Percentiles rank a stretch among this genome's conserved stretches.
These are phyloP conservation scores for Neonectria neomacrospora DNA, from an alignment of 2,329 filamentous ascomycete species.

Conservation along the genomic window DNA sequence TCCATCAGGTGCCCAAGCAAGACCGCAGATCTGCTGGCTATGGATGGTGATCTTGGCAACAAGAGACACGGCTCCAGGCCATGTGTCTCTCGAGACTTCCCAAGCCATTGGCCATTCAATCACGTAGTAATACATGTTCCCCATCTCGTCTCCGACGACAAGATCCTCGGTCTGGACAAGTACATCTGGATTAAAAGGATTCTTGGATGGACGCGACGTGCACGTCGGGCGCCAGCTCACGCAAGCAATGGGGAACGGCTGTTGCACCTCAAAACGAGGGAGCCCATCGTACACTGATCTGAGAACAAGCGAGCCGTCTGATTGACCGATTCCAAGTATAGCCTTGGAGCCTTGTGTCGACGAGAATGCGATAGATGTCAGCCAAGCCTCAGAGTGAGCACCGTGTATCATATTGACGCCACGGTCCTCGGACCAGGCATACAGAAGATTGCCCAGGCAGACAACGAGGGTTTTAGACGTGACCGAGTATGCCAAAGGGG, in stretches of 20 bases:
- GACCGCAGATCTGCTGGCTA: constrained; percentile 88
- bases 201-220: constrained; percentile 63
- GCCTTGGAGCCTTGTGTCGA: constrained; percentile 78
- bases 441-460: constrained; percentile 81
- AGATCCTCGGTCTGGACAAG: constrained; percentile 81
- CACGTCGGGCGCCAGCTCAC: constrained; percentile 80
- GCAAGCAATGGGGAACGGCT: constrained; percentile 79
- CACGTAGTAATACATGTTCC: constrained; percentile 87
- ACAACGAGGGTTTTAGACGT: constrained; percentile 83
- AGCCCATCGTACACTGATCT: constrained; percentile 79
- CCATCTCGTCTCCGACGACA: constrained; percentile 84
- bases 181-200: constrained; percentile 57
- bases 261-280: constrained; percentile 79
- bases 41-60: constrained; percentile 82
- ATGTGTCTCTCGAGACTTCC: constrained; percentile 72
- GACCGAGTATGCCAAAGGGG: constrained; percentile 84
- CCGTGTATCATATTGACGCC: constrained; percentile 67
- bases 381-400: constrained; percentile 53
- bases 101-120: constrained; percentile 82
- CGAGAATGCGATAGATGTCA: constrained; percentile 93
- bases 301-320: constrained; percentile 78
- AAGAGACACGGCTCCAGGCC: constrained; percentile 82
- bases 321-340: constrained; percentile 87
- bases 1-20: constrained; percentile 87
- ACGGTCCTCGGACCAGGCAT: constrained; percentile 85